Evolutionary conservation across 768 basidiomycete genomes (phyloP).

Genomic region (Tricholoma hemisulphureum): DNA sequence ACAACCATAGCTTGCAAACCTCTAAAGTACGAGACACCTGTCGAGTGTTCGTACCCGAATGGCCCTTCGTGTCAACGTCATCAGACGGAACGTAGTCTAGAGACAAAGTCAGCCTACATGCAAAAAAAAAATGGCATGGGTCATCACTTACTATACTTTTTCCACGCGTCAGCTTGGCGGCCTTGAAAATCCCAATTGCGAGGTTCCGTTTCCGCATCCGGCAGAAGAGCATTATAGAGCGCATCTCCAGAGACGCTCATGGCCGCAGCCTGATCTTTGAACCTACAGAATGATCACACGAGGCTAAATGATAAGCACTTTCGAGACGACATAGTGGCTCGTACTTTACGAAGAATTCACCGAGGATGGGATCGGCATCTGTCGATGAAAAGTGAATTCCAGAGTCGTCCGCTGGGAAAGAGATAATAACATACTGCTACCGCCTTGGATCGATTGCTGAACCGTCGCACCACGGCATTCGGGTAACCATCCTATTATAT

Average conservation of each 20-base stretch:
- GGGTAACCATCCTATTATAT: constrained; percentile 54
- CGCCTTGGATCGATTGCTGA: constrained; percentile 49
- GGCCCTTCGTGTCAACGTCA: constrained; percentile 36
- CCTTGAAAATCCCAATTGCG: constrained; percentile 65
- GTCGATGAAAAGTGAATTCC: background rate
- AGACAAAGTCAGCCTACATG: background rate
- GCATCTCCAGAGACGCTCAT: constrained; percentile 48
- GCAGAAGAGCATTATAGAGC: constrained; percentile 56
- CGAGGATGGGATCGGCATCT: constrained; percentile 66
- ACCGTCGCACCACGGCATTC: constrained; percentile 53
- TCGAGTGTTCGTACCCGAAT: constrained; percentile 53
- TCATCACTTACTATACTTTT: constrained; percentile 22
- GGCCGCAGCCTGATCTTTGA: constrained; percentile 44
- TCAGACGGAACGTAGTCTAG: constrained; percentile 42
- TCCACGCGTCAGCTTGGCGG: constrained; percentile 57
- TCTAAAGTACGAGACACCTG: constrained; percentile 63
- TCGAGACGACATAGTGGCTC: constrained; percentile 8
- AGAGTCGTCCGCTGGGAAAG: background rate
- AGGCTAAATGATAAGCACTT: background rate
- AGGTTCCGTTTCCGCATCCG: constrained; percentile 57
- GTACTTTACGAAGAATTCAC: constrained; percentile 65
- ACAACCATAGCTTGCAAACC: constrained; percentile 29
- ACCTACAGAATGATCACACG: constrained; percentile 32
- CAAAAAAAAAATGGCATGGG: background rate
- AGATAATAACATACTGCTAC: constrained; percentile 47